phyloP scores from a whole-genome alignment of 2,329 filamentous ascomycete genomes.

The Rosellinia necatrix region DNA sequence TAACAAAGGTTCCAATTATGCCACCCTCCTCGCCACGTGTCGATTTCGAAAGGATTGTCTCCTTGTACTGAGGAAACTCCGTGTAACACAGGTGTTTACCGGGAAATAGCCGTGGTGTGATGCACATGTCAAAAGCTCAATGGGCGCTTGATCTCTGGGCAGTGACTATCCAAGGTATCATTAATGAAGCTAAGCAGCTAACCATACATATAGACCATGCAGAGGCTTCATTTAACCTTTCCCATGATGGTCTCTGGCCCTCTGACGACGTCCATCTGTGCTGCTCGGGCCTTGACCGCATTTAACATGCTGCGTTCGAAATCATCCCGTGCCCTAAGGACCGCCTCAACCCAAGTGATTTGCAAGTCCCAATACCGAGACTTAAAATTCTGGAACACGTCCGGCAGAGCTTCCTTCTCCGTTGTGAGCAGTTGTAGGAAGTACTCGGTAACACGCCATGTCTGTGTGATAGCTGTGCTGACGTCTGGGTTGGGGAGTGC shows the following conservation, averaged over 20 bases:
- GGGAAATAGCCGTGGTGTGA: not conserved
- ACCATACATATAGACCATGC: constrained; percentile 21
- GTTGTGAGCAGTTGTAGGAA: constrained; percentile 80
- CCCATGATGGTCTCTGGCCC: constrained; percentile 94
- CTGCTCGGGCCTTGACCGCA: constrained; percentile 84
- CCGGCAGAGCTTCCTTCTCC: constrained; percentile 73
- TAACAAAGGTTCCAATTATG: not conserved
- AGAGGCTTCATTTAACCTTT: constrained; percentile 70
- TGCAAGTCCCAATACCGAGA: constrained; percentile 89
- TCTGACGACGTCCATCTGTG: constrained; percentile 78
- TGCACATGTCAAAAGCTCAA: not conserved
- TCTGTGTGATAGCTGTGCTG: constrained; percentile 77
- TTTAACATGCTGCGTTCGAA: constrained; percentile 91
- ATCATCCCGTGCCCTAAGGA: constrained; percentile 84
- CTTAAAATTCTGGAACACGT: constrained; percentile 85
- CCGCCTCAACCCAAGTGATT: constrained; percentile 93
- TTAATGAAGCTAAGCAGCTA: constrained; percentile 14
- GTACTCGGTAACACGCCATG: constrained; percentile 88
- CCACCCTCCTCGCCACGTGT: too few relatives aligned
- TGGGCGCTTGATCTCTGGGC: not conserved
- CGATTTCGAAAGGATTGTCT: too few relatives aligned
- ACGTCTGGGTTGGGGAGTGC: constrained; percentile 71
- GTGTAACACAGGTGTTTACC: too few relatives aligned
- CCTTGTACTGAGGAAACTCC: too few relatives aligned
- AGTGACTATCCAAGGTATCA: constrained; percentile 26